Evolutionary conservation across 495 filamentous ascomycete species (phyloP).

Genomic region (Hyaloscypha finlandica): DNA sequence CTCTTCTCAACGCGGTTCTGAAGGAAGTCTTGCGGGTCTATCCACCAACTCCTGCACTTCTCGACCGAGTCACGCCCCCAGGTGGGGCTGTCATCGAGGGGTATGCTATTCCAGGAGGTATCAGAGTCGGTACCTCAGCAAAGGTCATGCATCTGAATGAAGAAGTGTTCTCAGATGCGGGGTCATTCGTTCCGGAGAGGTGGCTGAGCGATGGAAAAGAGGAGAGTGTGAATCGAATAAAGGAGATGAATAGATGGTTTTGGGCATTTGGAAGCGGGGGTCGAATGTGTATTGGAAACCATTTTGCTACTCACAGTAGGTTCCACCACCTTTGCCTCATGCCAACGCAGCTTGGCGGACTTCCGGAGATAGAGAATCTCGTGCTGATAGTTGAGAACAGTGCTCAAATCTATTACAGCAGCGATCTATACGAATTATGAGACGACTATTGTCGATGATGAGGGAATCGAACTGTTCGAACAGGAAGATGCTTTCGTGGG

Average conservation of each 20-base stretch:
- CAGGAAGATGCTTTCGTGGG: neutral
- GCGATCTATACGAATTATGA: neutral
- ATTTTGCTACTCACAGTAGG: too few relatives aligned
- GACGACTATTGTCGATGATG: neutral
- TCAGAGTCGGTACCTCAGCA: constrained; percentile 61
- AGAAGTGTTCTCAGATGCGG: too few relatives aligned
- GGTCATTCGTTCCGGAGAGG: too few relatives aligned
- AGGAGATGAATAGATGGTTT: too few relatives aligned
- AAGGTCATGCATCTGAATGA: too few relatives aligned
- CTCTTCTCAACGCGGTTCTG: constrained; percentile 70
- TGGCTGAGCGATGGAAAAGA: too few relatives aligned
- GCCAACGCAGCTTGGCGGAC: too few relatives aligned
- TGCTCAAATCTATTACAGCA: neutral
- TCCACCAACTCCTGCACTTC: constrained; percentile 69
- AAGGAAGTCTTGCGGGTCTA: constrained; percentile 75
- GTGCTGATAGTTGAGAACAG: neutral
- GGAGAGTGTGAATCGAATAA: too few relatives aligned
- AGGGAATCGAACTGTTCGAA: neutral
- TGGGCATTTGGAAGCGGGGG: too few relatives aligned
- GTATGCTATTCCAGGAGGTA: constrained; percentile 59
- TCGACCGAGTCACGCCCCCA: constrained; percentile 68
- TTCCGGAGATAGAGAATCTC: neutral
- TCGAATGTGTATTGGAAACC: too few relatives aligned
- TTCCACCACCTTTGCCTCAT: too few relatives aligned
- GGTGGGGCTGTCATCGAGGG: constrained; percentile 50